Conservation (phyloP, 2,329 filamentous ascomycete genomes). For the Penicillium vulpinum region DNA sequence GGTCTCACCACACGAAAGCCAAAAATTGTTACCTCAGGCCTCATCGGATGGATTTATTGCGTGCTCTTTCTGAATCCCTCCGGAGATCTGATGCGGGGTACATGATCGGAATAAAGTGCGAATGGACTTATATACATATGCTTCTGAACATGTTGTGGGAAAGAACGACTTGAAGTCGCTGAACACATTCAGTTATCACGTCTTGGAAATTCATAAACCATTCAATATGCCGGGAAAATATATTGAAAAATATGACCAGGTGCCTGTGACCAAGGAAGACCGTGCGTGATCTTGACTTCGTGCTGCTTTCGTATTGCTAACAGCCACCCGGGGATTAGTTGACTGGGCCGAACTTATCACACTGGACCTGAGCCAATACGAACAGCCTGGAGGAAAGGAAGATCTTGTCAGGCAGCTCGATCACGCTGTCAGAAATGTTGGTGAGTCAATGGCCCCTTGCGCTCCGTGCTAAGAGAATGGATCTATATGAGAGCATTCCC, state of each 20-base stretch:
- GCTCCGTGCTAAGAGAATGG: too few species aligned
- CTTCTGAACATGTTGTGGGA: background rate
- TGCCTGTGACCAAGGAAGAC: conserved; percentile 50
- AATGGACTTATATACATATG: background rate
- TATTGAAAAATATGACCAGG: conserved; percentile 46
- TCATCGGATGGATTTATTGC: conserved; percentile 19
- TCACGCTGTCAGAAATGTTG: conserved; percentile 53
- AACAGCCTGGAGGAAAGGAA: conserved; percentile 56
- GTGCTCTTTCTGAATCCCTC: conserved; percentile 23
- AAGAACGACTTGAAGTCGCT: background rate
- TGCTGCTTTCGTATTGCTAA: conserved; percentile 17
- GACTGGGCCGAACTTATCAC: conserved; percentile 60
- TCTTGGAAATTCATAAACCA: too few species aligned
- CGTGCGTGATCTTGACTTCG: conserved; percentile 13
- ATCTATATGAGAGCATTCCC: background rate
- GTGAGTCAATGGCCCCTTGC: conserved; percentile 16
- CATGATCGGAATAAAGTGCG: background rate
- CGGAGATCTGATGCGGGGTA: conserved; percentile 8
- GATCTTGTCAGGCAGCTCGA: conserved; percentile 56
- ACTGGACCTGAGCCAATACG: conserved; percentile 57
- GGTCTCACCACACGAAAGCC: conserved; percentile 1
- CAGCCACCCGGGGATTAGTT: conserved; percentile 27
- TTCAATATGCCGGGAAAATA: conserved; percentile 28
- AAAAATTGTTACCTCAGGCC: conserved; percentile 10
- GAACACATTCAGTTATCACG: background rate